Percentiles rank a stretch among this genome's conserved stretches.
These are phyloP conservation scores for Monilinia fructigena DNA, from an alignment of 2,329 filamentous ascomycete genomes.

Conservation along the genomic window DNA sequence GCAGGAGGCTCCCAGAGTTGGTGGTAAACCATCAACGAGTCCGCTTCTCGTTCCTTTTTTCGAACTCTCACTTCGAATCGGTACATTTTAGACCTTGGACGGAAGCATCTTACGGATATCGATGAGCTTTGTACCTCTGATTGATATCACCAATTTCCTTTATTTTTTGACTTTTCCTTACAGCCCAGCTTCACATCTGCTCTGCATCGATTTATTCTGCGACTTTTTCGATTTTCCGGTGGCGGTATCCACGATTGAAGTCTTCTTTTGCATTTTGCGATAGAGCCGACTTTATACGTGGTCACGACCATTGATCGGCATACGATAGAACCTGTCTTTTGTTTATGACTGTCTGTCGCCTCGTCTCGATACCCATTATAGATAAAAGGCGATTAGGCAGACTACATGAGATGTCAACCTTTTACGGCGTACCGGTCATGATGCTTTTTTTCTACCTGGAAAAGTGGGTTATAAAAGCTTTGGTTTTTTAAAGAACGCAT, in stretches of 20 bases:
- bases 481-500: constrained; percentile 38
- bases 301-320: constrained; percentile 39
- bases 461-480: constrained; percentile 16
- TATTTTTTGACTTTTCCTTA: constrained; percentile 24
- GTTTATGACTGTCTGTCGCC: constrained; percentile 36
- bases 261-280: constrained; percentile 35
- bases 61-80: constrained; percentile 25
- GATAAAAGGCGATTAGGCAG: constrained; percentile 38
- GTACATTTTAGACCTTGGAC: constrained; percentile 34
- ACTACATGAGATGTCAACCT: constrained; percentile 37
- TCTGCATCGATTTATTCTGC: constrained; percentile 28
- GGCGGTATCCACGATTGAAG: constrained; percentile 35
- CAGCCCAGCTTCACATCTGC: constrained; percentile 30
- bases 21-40: constrained; percentile 48
- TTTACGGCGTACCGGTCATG: constrained; percentile 39
- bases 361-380: constrained; percentile 41
- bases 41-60: constrained; percentile 34
- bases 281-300: constrained; percentile 33
- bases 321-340: constrained; percentile 44
- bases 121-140: constrained; percentile 29
- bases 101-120: constrained; percentile 36
- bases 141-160: constrained; percentile 24
- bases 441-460: constrained; percentile 38
- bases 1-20: constrained; percentile 51
- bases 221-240: constrained; percentile 39